Conservation (phyloP, 202 grass and related monocot species). For the Hordeum pubiflorum region DNA sequence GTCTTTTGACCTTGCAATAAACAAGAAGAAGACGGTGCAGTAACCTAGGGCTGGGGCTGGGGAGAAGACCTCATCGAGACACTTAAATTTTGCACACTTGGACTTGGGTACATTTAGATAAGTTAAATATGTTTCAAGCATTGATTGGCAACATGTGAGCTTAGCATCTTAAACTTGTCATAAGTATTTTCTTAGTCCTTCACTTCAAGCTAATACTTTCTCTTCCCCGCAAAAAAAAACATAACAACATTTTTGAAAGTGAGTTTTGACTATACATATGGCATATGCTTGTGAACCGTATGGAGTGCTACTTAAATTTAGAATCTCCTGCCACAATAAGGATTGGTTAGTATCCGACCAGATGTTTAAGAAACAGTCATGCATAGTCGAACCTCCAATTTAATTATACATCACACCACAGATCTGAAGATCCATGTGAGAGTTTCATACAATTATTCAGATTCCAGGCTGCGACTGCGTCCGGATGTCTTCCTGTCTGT, state of each 20-base stretch:
- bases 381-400: background rate
- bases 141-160: background rate
- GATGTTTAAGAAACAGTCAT: background rate
- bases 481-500: slow-evolving; percentile 37
- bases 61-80: slow-evolving; percentile 25
- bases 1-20: slow-evolving; percentile 43
- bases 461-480: slow-evolving; percentile 39
- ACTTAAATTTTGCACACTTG: slow-evolving; percentile 34
- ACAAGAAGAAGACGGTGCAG: slow-evolving; percentile 12
- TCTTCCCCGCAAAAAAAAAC: background rate
- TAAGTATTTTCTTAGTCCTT: background rate
- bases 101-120: background rate
- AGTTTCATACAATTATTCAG: slow-evolving; percentile 19
- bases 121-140: background rate
- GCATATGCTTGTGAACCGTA: background rate
- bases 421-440: slow-evolving; percentile 36
- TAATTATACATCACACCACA: background rate
- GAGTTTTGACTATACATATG: background rate
- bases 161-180: background rate
- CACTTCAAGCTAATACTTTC: background rate
- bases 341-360: background rate
- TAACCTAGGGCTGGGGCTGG: slow-evolving; percentile 5
- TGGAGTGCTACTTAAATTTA: background rate
- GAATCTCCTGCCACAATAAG: background rate
- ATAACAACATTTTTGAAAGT: too few relatives aligned